Evolutionary conservation across 2,329 filamentous ascomycete species (phyloP), one percentile per base, ranked within the genome.

Genomic region (Xylaria sp.): DNA sequence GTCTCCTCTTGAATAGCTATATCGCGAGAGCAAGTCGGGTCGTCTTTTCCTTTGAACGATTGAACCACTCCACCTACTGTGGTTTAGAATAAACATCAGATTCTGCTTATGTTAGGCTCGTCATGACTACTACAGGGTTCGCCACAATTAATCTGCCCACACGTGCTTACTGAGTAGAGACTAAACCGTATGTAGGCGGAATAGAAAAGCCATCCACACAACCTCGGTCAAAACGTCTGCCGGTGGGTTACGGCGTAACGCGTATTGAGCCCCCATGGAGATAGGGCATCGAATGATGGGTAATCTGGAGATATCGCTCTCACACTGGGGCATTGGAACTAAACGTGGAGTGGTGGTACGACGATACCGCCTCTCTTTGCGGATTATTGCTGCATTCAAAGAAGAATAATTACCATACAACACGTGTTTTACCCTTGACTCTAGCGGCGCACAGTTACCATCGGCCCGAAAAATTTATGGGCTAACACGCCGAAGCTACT

Each of bases 381-480:
- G n/a, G 46, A 3, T 50, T 12, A 13, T 13, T 7, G 20, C 4
- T 50, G 46, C 46, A 8, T 46, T 50, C 6, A 9, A 13, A 50
- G 20, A 25, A 25, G 4, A 13, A 20, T 13, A 50, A 6, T 10
- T 0, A 50, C 9, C 46, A 50, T 12, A 50, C 9, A 48, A 48
- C 46, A 23, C 20, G 10, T 50, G 0, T n/a, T 23, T 50, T 5
- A 50, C 13, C 20, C 46, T 50, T 5, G 46, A 23, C 6, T 54
- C 15, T 12, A 54, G 28, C 28, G 28, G 37, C 20, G 20, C 15
- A 48, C 1, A 46, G 56, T 60, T 23, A 44, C 25, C 25, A 58
- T 57, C 25, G 62, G 23, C 32, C 62, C 44, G 44, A 34, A 48
- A 55, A 44, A 2, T 34, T 25, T 48, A 15, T 28, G 39, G 57